These are phyloP conservation scores for Jamesozyma spencerorum DNA, from an alignment of 805 yeast genomes.

Conservation along the genomic window DNA sequence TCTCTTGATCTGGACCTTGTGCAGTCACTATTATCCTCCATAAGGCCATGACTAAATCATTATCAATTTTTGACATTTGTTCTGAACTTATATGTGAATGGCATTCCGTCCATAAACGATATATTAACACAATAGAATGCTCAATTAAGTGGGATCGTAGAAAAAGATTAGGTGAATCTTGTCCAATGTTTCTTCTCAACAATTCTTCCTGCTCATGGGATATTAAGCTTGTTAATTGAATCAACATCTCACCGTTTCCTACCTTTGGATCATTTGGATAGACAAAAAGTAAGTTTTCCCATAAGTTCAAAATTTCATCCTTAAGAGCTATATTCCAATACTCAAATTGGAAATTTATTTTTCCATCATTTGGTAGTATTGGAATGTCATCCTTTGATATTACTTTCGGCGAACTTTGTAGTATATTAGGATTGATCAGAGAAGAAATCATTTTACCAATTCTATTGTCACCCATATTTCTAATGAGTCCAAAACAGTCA, in stretches of 20 bases:
- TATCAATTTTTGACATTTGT: conserved; percentile 29
- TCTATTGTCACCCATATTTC: conserved; percentile 23
- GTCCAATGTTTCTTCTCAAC: conserved; percentile 18
- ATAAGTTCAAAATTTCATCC: conserved; percentile 37
- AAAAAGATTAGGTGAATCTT: conserved; percentile 15
- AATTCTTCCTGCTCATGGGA: conserved; percentile 30
- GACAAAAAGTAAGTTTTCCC: conserved; percentile 35
- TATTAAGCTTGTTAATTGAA: conserved; percentile 19
- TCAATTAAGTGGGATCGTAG: conserved; percentile 15
- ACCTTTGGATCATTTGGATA: conserved; percentile 12
- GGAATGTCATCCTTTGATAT: conserved; percentile 21
- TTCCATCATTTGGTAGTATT: background rate
- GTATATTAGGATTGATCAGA: conserved; percentile 13
- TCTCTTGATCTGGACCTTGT: background rate
- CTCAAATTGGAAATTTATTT: conserved; percentile 15
- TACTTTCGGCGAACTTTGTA: conserved; percentile 20
- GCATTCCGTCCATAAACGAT: conserved; percentile 16
- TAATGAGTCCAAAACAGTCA: conserved; percentile 19
- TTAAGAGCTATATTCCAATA: conserved; percentile 29
- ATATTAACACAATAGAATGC: conserved; percentile 13
- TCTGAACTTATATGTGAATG: conserved; percentile 9
- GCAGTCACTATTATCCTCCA: conserved; percentile 40
- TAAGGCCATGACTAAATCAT: conserved; percentile 41
- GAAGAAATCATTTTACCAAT: conserved; percentile 17
- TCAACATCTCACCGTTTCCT: conserved; percentile 18